Evolutionary conservation across 2,329 filamentous ascomycete species (phyloP).

Genomic region (Cladosporium phlei): DNA sequence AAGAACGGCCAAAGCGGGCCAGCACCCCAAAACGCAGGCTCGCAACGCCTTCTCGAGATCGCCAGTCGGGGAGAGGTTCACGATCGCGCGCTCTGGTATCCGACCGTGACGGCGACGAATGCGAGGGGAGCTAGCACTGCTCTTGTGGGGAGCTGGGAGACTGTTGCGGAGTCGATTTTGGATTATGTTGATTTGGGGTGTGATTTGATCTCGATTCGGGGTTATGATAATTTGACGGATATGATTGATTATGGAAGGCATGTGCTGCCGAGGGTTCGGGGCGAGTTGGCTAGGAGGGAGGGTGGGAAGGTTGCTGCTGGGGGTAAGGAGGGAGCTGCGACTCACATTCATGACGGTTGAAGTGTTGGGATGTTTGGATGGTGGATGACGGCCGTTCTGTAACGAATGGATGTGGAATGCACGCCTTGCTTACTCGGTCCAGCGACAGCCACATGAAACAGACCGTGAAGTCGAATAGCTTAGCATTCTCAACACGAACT

Average conservation of each 20-base stretch:
- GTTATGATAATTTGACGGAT: conserved; percentile 58
- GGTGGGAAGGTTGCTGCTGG: conserved; percentile 1
- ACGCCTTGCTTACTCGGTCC: too few relatives aligned
- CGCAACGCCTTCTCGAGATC: conserved; percentile 55
- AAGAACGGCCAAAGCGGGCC: conserved; percentile 28
- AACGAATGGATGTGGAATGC: too few relatives aligned
- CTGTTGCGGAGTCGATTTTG: conserved; percentile 50
- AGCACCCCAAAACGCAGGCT: conserved; percentile 55
- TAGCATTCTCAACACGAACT: too few relatives aligned
- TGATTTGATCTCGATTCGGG: conserved; percentile 56
- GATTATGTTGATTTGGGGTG: conserved; percentile 55
- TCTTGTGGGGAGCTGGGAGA: conserved; percentile 52
- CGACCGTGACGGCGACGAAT: conserved; percentile 57
- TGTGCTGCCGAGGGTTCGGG: conserved; percentile 49
- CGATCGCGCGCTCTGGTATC: conserved; percentile 60
- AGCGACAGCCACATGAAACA: too few relatives aligned
- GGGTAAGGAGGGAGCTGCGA: not conserved
- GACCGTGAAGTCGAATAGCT: too few relatives aligned
- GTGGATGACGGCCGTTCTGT: too few relatives aligned
- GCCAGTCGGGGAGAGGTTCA: conserved; percentile 54
- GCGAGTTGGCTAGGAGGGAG: conserved; percentile 28
- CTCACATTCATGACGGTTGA: not conserved
- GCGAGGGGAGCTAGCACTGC: conserved; percentile 57
- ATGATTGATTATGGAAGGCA: conserved; percentile 56
- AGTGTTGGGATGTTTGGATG: not conserved